Evolutionary conservation across 208 protist genomes (phyloP), one percentile per base, ranked within the genome.

Genomic region (Trypanosoma congolense): DNA sequence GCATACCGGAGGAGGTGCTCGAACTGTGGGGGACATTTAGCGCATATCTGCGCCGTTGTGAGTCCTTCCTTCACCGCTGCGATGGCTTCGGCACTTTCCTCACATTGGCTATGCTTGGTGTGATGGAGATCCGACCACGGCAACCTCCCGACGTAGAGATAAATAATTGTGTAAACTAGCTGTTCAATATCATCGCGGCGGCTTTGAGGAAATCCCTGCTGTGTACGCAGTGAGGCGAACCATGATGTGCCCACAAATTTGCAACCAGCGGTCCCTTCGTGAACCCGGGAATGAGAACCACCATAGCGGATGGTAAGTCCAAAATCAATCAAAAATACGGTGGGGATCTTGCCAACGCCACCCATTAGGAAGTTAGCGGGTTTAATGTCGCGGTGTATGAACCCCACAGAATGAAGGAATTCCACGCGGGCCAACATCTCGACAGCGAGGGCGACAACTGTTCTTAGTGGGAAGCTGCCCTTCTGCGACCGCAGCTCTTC

Each of bases 351-450:
- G 16, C 79, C 83, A 14, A 78, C 88, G n/a, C 80, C 61, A 6
- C 98, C 98, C 46, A 99, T 92, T 9, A 99, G 75, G 56, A 99
- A 99, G 80, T 99, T 99, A 70, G 99, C 98, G 12, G 98, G 98
- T 75, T 98, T 98, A 31, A 98, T 83, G 72, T 99, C 97, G 28
- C 98, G 83, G 68, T 99, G 97, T 45, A 99, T 86, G 62, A 98
- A 99, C 51, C 92, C 92, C 42, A 97, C 97, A 1, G 73, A 81
- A 76, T 99, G 98, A 19, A 99, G 66, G 68, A 95, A 98, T 79
- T 99, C 93, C 12, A 99, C 60, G n/a, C 98, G 73, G 8, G 73
- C 78, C 29, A 98, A 65, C 80, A 99, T 93, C 68, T 99, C 98
- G 57, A 98, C 92, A 8, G 93, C 98, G 2, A 99, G 64, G 96